Conservation (phyloP, 352 stramenopile genomes). For the Thalassiosira mediterranea region DNA sequence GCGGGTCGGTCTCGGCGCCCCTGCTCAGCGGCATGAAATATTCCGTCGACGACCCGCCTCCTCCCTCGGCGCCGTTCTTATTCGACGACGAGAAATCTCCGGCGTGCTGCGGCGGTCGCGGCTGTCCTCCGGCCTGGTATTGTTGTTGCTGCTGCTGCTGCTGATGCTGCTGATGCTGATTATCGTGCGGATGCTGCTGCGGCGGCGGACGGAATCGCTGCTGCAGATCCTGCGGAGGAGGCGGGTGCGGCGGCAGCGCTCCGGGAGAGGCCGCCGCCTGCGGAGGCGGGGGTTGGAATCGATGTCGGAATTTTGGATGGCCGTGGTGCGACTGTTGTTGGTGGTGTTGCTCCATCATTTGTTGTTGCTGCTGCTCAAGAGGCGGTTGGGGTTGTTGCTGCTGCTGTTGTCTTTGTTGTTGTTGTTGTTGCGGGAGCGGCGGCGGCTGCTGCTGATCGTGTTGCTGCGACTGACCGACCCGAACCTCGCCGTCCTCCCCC, state of each 20-base stretch:
- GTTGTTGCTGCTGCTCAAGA: too few relatives aligned
- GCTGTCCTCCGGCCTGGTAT: background rate
- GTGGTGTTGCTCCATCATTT: too few relatives aligned
- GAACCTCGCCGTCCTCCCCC: constrained; percentile 14
- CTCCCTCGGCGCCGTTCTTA: too few relatives aligned
- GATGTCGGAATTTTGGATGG: constrained; percentile 29
- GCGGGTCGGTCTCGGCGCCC: background rate
- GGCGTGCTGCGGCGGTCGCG: background rate
- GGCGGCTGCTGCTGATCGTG: constrained; percentile 4
- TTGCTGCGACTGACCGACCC: constrained; percentile 1
- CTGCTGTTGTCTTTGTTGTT: background rate
- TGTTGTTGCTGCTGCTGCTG: constrained; percentile 3
- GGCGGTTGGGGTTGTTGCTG: background rate
- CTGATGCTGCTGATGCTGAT: background rate
- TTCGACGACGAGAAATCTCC: too few relatives aligned
- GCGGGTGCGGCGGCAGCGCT: background rate
- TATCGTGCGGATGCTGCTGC: background rate
- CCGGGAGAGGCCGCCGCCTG: background rate
- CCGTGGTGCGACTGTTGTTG: background rate
- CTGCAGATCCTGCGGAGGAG: background rate
- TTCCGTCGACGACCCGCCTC: background rate
- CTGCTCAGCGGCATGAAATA: constrained; percentile 22
- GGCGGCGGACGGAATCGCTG: constrained; percentile 15
- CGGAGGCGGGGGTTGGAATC: constrained; percentile 30
- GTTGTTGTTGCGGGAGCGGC: background rate